phyloP scores from a whole-genome alignment of 2,329 filamentous ascomycete genomes.

The Phyllosticta citrichinensis region DNA sequence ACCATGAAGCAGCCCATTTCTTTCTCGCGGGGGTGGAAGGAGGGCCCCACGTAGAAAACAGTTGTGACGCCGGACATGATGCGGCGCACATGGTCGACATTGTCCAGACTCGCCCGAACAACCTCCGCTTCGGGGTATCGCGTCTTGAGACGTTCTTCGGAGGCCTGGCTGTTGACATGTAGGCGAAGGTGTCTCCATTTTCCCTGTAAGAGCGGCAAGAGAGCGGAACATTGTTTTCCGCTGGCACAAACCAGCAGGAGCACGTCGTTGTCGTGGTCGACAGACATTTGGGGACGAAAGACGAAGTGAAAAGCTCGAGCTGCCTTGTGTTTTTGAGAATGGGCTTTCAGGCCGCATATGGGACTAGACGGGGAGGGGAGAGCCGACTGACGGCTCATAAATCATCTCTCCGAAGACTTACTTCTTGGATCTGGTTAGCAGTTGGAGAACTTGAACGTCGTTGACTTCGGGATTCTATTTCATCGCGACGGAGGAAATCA shows the following conservation, averaged over 20 bases:
- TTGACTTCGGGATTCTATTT: neutral
- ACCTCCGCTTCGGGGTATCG: slow-evolving; percentile 26
- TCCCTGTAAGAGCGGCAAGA: slow-evolving; percentile 26
- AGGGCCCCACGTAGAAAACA: slow-evolving; percentile 26
- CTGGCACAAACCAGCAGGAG: slow-evolving; percentile 30
- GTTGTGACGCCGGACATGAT: slow-evolving; percentile 22
- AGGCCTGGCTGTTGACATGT: slow-evolving; percentile 20
- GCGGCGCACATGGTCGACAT: slow-evolving; percentile 13
- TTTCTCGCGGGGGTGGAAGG: slow-evolving; percentile 25
- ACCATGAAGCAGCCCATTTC: slow-evolving; percentile 28
- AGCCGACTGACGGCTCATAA: neutral
- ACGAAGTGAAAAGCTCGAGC: neutral
- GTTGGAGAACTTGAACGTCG: neutral
- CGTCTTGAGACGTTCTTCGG: slow-evolving; percentile 18
- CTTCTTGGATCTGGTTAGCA: neutral
- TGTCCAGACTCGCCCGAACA: slow-evolving; percentile 21
- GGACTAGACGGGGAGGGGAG: neutral
- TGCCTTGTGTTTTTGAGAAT: neutral
- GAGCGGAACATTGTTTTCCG: slow-evolving; percentile 26
- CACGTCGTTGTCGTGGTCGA: slow-evolving; percentile 20
- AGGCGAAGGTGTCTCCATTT: slow-evolving; percentile 26
- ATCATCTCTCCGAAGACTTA: neutral
- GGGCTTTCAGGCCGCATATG: neutral
- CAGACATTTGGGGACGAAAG: slow-evolving; percentile 16
- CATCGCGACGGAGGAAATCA: neutral